A percentile compares a stretch with the other conserved stretches of the same genome.
Conservation (phyloP, 148 eudicot genomes). For the Drosera capensis region DNA sequence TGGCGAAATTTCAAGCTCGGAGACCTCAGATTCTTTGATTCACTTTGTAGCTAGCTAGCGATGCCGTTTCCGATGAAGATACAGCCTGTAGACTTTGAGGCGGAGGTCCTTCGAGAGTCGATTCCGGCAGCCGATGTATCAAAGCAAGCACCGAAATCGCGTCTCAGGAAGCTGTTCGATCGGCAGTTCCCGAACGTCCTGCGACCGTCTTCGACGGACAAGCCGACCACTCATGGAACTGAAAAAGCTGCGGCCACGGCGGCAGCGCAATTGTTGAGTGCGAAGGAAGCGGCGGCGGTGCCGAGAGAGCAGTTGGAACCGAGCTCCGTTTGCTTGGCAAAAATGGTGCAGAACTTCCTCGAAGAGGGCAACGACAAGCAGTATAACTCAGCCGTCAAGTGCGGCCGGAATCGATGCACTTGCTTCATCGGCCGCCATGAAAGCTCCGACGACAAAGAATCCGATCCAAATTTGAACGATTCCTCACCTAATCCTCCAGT, state of each 20-base stretch:
- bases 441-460: constrained; percentile 42
- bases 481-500: not conserved
- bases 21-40: too few species aligned
- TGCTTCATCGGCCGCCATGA: constrained; percentile 45
- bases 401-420: constrained; percentile 41
- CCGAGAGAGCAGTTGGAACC: constrained; percentile 21
- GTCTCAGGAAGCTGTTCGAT: constrained; percentile 53
- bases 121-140: constrained; percentile 18
- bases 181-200: constrained; percentile 42
- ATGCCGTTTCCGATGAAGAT: constrained; percentile 54
- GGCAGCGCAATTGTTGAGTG: constrained; percentile 6
- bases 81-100: constrained; percentile 39
- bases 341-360: constrained; percentile 49
- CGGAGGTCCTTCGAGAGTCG: constrained; percentile 18
- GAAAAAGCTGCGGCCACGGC: constrained; percentile 4
- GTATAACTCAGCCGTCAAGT: constrained; percentile 10
- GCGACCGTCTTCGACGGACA: constrained; percentile 21
- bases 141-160: constrained; percentile 43
- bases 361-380: constrained; percentile 34
- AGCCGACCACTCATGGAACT: constrained; percentile 5
- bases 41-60: too few species aligned
- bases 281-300: not conserved
- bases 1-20: too few species aligned
- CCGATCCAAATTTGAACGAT: constrained; percentile 5
- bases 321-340: constrained; percentile 39